Percentiles rank a stretch among this genome's conserved stretches.
phyloP scores from a whole-genome alignment of 306 rosid species.

The Alnus rubra region DNA sequence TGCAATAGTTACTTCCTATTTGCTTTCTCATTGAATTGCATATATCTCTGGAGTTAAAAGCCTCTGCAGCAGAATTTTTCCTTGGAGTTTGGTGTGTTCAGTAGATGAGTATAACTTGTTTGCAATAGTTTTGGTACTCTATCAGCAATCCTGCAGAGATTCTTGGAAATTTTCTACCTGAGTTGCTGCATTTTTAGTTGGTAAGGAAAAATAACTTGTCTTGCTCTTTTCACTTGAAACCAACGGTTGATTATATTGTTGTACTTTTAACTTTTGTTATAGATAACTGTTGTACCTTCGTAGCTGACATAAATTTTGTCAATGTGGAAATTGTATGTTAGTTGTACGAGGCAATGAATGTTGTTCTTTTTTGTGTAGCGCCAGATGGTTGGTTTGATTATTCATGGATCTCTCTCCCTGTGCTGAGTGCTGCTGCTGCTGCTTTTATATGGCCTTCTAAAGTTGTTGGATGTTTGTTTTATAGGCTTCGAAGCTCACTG shows the following conservation, averaged over 20 bases:
- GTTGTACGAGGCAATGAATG: slow-evolving; percentile 49
- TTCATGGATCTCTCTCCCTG: slow-evolving; percentile 36
- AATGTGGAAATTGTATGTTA: slow-evolving; percentile 55
- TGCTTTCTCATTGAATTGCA: slow-evolving; percentile 51
- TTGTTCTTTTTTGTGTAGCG: slow-evolving; percentile 50
- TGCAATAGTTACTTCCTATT: slow-evolving; percentile 54
- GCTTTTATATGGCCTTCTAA: slow-evolving; percentile 10
- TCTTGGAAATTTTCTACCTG: slow-evolving; percentile 98
- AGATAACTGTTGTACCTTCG: slow-evolving; percentile 30
- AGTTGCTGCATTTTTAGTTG: slow-evolving; percentile 97
- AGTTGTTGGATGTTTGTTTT: slow-evolving; percentile 27
- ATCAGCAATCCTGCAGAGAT: slow-evolving; percentile 88
- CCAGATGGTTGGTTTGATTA: slow-evolving; percentile 71
- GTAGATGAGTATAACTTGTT: slow-evolving; percentile 64
- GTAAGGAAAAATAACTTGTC: slow-evolving; percentile 72
- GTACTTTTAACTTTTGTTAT: slow-evolving; percentile 32
- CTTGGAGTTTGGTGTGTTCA: slow-evolving; percentile 74
- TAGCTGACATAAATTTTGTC: slow-evolving; percentile 52
- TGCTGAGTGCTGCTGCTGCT: slow-evolving; percentile 21
- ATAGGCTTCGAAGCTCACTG: slow-evolving; percentile 94
- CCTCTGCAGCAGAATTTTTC: slow-evolving; percentile 72
- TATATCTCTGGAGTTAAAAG: slow-evolving; percentile 67
- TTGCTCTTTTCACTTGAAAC: slow-evolving; percentile 53
- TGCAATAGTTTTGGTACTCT: slow-evolving; percentile 81
- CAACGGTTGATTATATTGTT: slow-evolving; percentile 44